Conservation (phyloP, 257 asterid species). For the Nyctanthes arbortristis region DNA sequence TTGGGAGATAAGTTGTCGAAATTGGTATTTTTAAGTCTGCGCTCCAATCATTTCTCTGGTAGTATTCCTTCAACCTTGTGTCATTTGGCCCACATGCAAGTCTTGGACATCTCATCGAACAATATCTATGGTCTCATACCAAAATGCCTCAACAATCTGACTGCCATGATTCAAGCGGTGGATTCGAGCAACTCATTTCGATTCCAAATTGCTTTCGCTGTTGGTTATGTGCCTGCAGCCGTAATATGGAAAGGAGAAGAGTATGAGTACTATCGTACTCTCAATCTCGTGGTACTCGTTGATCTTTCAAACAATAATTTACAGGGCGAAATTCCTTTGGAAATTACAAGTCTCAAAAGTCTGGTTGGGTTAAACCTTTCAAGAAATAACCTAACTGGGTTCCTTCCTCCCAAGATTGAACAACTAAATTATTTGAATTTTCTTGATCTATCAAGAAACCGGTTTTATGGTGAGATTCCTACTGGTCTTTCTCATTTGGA, state of each 20-base stretch:
- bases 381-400: slow-evolving; percentile 24
- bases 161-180: slow-evolving; percentile 29
- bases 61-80: slow-evolving; percentile 29
- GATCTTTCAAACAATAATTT: slow-evolving; percentile 35
- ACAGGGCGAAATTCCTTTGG: slow-evolving; percentile 34
- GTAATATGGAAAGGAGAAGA: slow-evolving; percentile 27
- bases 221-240: slow-evolving; percentile 18
- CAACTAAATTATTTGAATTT: slow-evolving; percentile 25
- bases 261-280: slow-evolving; percentile 13
- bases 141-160: slow-evolving; percentile 29
- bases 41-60: slow-evolving; percentile 32
- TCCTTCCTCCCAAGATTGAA: no score
- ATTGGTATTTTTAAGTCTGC: slow-evolving; percentile 25
- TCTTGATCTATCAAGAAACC: slow-evolving; percentile 38
- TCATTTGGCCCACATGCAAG: slow-evolving; percentile 20
- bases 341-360: slow-evolving; percentile 27
- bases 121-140: slow-evolving; percentile 26
- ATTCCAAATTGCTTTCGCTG: no score
- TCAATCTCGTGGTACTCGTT: slow-evolving; percentile 24
- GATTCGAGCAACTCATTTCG: no score
- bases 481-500: slow-evolving; percentile 5
- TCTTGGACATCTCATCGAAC: slow-evolving; percentile 38
- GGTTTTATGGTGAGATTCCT: slow-evolving; percentile 34
- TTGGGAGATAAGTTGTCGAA: slow-evolving; percentile 20
- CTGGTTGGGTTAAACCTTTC: slow-evolving; percentile 34